Evolutionary conservation across 352 stramenopile species (phyloP), one percentile per base, ranked within the genome.

Genomic region (Pythium folliculosum): DNA sequence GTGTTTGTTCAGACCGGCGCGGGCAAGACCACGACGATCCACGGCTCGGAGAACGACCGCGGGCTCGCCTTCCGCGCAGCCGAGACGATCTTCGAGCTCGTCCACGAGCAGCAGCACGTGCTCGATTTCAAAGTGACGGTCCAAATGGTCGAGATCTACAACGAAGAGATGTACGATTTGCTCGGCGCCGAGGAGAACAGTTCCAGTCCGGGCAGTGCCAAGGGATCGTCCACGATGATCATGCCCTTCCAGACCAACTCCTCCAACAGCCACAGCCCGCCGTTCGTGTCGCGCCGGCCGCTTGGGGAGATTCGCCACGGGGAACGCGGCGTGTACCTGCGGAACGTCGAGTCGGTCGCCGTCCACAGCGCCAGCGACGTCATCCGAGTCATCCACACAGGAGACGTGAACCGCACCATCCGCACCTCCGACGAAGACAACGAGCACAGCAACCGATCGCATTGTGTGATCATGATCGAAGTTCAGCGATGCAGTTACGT

Each of bases 101-200:
- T 74, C 14, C 35, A 63, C 4, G 78, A 85, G 49, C 82, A 90
- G 63, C 47, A 71, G 30, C 67, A 81, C 21, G 62, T 86, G 14
- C 87, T 77, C 48, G 78, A 77, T 44, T 88, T 89, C 44, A 49
- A 49, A 4, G 72, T 91, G 10, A 63, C 69, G 17, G 40, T 92
- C 45, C 78, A 90, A 67, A 80, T 92, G 57, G 82, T 96, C 22
- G 84, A 96, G 71, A 82, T 96, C 55, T 94, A 96, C 73, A 96
- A 96, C 62, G 88, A 96, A 63, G 87, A 96, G 54, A 79, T 94
- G 52, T 89, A 88, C 40, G 88, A 96, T 48, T 64, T 96, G 21
- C 63, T 96, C 3, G 22, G 73, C 14, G 21, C 49, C 51, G 32
- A 40, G 43, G 21, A 62, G 40, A 30, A 52, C 27, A 43, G 8